Conservation (phyloP, 139 green algal genomes). For the Bryopsis sp. region DNA sequence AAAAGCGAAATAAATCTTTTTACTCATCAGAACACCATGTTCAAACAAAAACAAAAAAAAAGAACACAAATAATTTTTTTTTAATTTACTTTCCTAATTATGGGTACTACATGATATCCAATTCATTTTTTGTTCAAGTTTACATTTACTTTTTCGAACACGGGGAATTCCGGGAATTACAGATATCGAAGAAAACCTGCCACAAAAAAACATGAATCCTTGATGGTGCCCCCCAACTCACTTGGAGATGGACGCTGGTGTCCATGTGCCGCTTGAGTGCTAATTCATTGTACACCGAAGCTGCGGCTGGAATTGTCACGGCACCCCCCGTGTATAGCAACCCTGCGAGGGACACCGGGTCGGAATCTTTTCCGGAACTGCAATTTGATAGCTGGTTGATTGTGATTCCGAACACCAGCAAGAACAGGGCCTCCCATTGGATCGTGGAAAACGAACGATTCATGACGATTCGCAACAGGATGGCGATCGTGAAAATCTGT, state of each 20-base stretch:
- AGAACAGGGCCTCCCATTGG: conserved; percentile 89
- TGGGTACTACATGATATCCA: too few species aligned
- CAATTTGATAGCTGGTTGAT: conserved; percentile 82
- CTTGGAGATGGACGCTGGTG: conserved; percentile 84
- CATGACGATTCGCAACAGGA: conserved; percentile 65
- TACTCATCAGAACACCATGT: too few species aligned
- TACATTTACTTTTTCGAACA: too few species aligned
- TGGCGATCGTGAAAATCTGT: conserved; percentile 42
- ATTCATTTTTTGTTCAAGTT: too few species aligned
- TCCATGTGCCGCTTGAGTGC: conserved; percentile 95
- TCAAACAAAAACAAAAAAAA: too few species aligned
- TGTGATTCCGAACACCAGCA: conserved; percentile 90
- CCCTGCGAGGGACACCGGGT: conserved; percentile 38
- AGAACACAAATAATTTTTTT: too few species aligned
- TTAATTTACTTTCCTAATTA: too few species aligned
- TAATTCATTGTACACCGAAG: conserved; percentile 91
- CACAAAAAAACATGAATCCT: too few species aligned
- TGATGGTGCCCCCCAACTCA: not conserved
- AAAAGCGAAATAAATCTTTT: not conserved
- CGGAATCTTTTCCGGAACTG: conserved; percentile 2
- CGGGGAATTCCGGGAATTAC: too few species aligned
- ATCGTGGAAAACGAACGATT: conserved; percentile 37
- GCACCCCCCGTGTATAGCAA: conserved; percentile 62
- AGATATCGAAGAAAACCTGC: too few species aligned
- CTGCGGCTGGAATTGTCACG: conserved; percentile 80